These are phyloP conservation scores for Aspergillus taichungensis DNA, from an alignment of 495 filamentous ascomycete genomes.

Conservation along the genomic window DNA sequence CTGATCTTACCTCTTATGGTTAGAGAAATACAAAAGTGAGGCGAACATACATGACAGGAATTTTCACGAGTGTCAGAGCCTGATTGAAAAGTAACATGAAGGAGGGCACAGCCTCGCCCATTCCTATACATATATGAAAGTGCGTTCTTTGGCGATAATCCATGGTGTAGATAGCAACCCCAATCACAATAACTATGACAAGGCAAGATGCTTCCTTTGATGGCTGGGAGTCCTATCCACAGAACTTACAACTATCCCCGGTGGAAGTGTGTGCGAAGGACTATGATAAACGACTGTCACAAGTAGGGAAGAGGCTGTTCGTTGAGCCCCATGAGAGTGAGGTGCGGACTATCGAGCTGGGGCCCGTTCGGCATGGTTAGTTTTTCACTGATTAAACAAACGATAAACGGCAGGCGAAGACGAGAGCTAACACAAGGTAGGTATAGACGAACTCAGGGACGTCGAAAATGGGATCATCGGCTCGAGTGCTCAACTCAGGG, in stretches of 20 bases:
- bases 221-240: neutral
- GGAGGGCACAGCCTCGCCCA: too few relatives aligned
- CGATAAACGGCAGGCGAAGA: neutral
- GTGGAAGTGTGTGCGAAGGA: neutral
- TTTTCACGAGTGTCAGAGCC: too few relatives aligned
- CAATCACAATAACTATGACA: too few relatives aligned
- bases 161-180: neutral
- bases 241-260: neutral
- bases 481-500: neutral
- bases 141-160: neutral
- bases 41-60: too few relatives aligned
- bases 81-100: too few relatives aligned
- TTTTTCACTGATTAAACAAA: neutral
- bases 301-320: neutral
- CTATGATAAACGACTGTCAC: neutral
- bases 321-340: neutral
- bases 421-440: neutral
- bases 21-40: too few relatives aligned
- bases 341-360: neutral
- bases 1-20: too few relatives aligned
- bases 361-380: neutral
- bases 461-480: neutral
- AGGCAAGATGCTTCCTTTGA: neutral
- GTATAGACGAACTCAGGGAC: neutral
- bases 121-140: too few relatives aligned